phyloP scores from a whole-genome alignment of 2,329 filamentous ascomycete genomes.

The Trichoderma koningii region DNA sequence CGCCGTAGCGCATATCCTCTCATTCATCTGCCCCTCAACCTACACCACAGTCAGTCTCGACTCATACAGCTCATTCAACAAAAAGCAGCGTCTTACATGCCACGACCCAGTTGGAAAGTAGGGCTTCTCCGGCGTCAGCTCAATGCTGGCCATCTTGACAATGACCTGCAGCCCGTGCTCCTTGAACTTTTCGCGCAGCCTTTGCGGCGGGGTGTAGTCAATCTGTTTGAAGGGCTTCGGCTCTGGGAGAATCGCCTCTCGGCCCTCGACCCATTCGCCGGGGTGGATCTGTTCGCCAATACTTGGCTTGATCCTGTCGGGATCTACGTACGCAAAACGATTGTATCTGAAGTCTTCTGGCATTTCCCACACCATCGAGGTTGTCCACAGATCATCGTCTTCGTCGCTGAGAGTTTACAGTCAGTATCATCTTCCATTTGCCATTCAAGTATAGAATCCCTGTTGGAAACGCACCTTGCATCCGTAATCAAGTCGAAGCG shows the following conservation, averaged over 20 bases:
- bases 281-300: background rate
- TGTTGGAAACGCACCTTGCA: background rate
- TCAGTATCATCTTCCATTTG: background rate
- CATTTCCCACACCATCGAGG: background rate
- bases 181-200: slow-evolving; percentile 30
- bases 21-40: slow-evolving; percentile 36
- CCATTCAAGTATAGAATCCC: fast-evolving
- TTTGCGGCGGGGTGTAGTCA: slow-evolving; percentile 19
- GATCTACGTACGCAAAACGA: background rate
- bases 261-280: slow-evolving; percentile 28
- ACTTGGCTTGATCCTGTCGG: background rate
- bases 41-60: background rate
- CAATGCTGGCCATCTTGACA: slow-evolving; percentile 58
- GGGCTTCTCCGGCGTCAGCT: slow-evolving; percentile 55
- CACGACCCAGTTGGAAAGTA: slow-evolving; percentile 49
- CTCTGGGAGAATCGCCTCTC: slow-evolving; percentile 32
- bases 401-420: background rate
- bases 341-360: background rate
- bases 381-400: background rate
- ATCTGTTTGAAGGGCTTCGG: slow-evolving; percentile 25
- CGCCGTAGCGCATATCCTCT: slow-evolving; percentile 36
- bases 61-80: fast-evolving
- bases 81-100: slow-evolving; percentile 42
- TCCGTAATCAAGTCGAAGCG: slow-evolving; percentile 8
- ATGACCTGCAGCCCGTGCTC: slow-evolving; percentile 58